A percentile compares a stretch with the other conserved stretches of the same genome.
Evolutionary conservation across 2,329 filamentous ascomycete species (phyloP).

Genomic region (Fulvia fulva): DNA sequence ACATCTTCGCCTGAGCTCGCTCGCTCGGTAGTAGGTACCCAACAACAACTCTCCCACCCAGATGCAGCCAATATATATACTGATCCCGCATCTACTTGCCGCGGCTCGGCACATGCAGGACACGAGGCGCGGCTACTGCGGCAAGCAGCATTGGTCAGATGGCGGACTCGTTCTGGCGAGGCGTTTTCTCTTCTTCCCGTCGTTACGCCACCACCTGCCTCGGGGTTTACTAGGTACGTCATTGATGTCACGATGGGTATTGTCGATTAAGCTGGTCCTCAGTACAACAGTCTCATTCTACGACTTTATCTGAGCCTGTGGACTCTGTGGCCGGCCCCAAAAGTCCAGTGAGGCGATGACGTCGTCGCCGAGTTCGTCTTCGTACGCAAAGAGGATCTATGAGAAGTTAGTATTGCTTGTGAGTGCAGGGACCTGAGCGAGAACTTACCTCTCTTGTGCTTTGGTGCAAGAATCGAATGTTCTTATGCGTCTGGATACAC

Average conservation of each 20-base stretch:
- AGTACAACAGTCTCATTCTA: background rate
- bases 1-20: background rate
- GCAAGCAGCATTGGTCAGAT: background rate
- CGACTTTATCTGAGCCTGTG: conserved; percentile 7
- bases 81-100: background rate
- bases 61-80: background rate
- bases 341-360: conserved; percentile 94
- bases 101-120: background rate
- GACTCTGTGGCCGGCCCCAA: conserved; percentile 56
- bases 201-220: background rate
- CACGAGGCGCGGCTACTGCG: background rate
- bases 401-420: conserved; percentile 1
- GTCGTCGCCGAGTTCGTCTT: conserved; percentile 91
- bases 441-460: conserved; percentile 85
- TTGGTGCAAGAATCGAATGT: conserved; percentile 91
- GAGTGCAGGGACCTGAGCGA: background rate
- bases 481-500: conserved; percentile 93
- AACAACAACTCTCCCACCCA: background rate
- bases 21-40: background rate
- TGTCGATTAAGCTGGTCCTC: background rate
- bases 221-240: background rate
- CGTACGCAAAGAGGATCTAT: conserved; percentile 95
- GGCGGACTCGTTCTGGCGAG: background rate
- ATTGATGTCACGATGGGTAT: background rate
- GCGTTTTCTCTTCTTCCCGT: background rate